Conservation (phyloP, 1,139 yeast genomes). For the Geotrichum siamense region DNA sequence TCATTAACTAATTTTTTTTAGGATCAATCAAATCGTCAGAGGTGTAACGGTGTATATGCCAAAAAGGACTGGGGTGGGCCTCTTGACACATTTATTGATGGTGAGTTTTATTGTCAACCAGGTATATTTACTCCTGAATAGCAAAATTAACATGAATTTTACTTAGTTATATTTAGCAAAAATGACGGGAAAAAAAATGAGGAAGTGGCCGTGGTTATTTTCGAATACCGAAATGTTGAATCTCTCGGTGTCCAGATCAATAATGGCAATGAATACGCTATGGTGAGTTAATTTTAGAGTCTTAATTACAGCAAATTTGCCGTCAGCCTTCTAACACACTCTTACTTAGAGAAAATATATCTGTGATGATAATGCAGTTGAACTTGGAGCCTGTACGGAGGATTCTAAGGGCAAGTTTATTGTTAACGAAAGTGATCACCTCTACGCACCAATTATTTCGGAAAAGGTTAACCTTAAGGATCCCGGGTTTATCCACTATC, state of each 20-base stretch:
- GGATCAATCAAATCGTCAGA: constrained; percentile 40
- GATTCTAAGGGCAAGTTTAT: constrained; percentile 57
- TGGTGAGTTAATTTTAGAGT: constrained; percentile 13
- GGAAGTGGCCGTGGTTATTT: constrained; percentile 60
- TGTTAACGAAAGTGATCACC: constrained; percentile 37
- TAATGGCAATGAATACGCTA: constrained; percentile 22
- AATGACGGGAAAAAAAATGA: constrained; percentile 29
- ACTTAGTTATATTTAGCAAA: constrained; percentile 20
- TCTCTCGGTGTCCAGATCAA: constrained; percentile 52
- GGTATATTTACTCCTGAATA: neutral
- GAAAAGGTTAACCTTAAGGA: constrained; percentile 52
- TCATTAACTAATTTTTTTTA: too few relatives aligned
- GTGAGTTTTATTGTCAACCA: constrained; percentile 1
- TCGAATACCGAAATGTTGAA: constrained; percentile 73
- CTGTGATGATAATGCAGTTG: constrained; percentile 68
- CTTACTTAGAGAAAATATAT: constrained; percentile 47
- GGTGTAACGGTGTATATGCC: constrained; percentile 86
- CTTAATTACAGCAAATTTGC: too few relatives aligned
- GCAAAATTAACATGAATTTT: neutral
- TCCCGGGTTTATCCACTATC: constrained; percentile 54
- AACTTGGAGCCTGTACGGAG: constrained; percentile 48
- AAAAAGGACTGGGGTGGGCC: constrained; percentile 85
- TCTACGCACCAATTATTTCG: constrained; percentile 52
- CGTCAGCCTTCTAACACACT: constrained; percentile 13
- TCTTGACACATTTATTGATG: constrained; percentile 32